phyloP scores from a whole-genome alignment of 1,284 basidiomycete species.

The Takashimella tepidaria region DNA sequence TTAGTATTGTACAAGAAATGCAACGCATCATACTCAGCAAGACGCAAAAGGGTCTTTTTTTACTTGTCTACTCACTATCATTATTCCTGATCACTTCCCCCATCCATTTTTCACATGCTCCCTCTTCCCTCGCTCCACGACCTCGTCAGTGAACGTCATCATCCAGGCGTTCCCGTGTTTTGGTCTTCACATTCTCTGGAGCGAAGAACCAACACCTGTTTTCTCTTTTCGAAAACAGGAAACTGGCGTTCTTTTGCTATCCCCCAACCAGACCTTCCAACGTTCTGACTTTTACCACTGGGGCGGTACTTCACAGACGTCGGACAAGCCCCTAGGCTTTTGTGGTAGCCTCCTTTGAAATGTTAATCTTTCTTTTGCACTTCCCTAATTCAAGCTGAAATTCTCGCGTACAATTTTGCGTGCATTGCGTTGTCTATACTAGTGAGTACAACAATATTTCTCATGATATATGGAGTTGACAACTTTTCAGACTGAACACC shows the following conservation, averaged over 20 bases:
- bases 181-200: conserved; percentile 10
- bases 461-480: not conserved
- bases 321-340: conserved; percentile 13
- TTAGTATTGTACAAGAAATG: conserved; percentile 6
- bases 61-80: too few relatives aligned
- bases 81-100: not conserved
- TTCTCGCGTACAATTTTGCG: not conserved
- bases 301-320: conserved; percentile 24
- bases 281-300: conserved; percentile 7
- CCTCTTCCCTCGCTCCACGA: conserved; percentile 3
- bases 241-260: conserved; percentile 21
- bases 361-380: not conserved
- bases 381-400: not conserved
- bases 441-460: not conserved
- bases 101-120: conserved; percentile 1
- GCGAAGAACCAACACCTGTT: conserved; percentile 22
- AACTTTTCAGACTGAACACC: not conserved
- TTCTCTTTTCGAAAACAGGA: conserved; percentile 1
- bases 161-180: conserved; percentile 13
- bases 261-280: conserved; percentile 10
- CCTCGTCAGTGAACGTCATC: conserved; percentile 14
- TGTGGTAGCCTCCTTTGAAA: conserved; percentile 3
- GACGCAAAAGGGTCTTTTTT: not conserved
- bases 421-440: not conserved
- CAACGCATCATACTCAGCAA: conserved; percentile 3